Percentiles rank a stretch among this genome's conserved stretches.
These are phyloP conservation scores for Polytolypa hystricis DNA, from an alignment of 2,329 filamentous ascomycete genomes.

Conservation along the genomic window DNA sequence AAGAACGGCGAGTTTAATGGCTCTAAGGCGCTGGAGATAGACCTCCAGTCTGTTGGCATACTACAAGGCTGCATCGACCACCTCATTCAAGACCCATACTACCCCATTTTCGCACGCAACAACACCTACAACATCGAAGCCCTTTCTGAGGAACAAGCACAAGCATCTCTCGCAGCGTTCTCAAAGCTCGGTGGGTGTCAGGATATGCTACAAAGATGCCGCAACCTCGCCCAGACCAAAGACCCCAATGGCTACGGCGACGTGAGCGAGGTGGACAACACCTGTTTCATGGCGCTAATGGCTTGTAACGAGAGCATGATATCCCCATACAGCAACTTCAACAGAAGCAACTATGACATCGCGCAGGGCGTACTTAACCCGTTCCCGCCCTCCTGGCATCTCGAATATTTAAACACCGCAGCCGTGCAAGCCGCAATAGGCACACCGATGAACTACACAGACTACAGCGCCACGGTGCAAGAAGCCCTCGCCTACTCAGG, in stretches of 20 bases:
- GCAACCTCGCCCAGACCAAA: slow-evolving; percentile 32
- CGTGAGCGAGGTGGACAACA: slow-evolving; percentile 34
- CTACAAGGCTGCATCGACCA: slow-evolving; percentile 54
- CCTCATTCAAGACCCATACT: slow-evolving; percentile 39
- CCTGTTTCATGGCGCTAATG: slow-evolving; percentile 35
- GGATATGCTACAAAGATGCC: slow-evolving; percentile 44
- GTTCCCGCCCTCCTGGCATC: slow-evolving; percentile 41
- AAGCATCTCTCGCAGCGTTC: slow-evolving; percentile 35
- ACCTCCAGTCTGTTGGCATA: slow-evolving; percentile 44
- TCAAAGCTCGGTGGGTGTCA: slow-evolving; percentile 40
- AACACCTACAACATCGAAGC: slow-evolving; percentile 48
- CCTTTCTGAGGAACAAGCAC: slow-evolving; percentile 38
- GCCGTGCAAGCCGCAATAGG: slow-evolving; percentile 49
- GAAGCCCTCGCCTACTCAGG: slow-evolving; percentile 42
- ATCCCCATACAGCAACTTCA: slow-evolving; percentile 35
- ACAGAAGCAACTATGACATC: slow-evolving; percentile 48
- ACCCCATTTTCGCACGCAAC: slow-evolving; percentile 44
- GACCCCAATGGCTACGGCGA: slow-evolving; percentile 41
- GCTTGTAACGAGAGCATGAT: slow-evolving; percentile 48
- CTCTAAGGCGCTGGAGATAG: slow-evolving; percentile 29
- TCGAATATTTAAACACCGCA: slow-evolving; percentile 46
- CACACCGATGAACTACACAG: slow-evolving; percentile 48
- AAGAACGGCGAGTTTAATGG: slow-evolving; percentile 17
- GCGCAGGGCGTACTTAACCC: slow-evolving; percentile 41
- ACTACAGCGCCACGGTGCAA: slow-evolving; percentile 32